Evolutionary conservation across 148 eudicot species (phyloP).

Genomic region (Silene uniflora): DNA sequence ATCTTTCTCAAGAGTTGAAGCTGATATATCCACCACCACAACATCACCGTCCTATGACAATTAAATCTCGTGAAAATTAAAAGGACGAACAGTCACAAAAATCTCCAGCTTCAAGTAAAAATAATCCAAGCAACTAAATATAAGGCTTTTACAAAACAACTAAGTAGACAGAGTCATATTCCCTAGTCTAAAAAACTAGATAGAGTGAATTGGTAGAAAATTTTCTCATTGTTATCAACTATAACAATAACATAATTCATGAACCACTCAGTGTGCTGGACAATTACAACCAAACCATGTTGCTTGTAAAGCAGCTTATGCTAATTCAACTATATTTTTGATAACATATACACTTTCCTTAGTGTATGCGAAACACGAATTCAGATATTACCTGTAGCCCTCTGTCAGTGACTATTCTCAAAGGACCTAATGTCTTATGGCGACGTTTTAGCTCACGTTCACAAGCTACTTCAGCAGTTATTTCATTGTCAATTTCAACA

Average conservation of each 20-base stretch:
- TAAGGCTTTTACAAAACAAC: not conserved
- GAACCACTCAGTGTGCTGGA: too few relatives aligned
- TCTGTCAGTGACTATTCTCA: conserved; percentile 82
- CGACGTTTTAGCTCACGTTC: conserved; percentile 79
- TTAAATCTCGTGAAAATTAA: conserved; percentile 13
- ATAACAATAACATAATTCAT: too few relatives aligned
- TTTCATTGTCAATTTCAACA: conserved; percentile 89
- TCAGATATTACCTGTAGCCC: conserved; percentile 65
- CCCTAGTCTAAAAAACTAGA: not conserved
- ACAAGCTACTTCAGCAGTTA: conserved; percentile 68
- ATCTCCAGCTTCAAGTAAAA: not conserved
- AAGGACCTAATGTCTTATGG: conserved; percentile 64
- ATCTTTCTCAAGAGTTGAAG: conserved; percentile 68
- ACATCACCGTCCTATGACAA: conserved; percentile 78
- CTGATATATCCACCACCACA: conserved; percentile 89
- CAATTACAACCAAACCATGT: not conserved
- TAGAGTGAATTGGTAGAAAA: too few relatives aligned
- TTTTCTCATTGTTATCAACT: too few relatives aligned
- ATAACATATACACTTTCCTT: not conserved
- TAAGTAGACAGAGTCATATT: not conserved
- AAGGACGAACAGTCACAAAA: not conserved
- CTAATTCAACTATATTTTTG: not conserved
- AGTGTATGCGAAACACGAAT: not conserved
- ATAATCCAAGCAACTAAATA: not conserved
- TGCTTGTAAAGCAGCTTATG: not conserved